A percentile compares a stretch with the other conserved stretches of the same genome.
Conservation (phyloP, 306 rosid genomes). For the Malus asiatica region DNA sequence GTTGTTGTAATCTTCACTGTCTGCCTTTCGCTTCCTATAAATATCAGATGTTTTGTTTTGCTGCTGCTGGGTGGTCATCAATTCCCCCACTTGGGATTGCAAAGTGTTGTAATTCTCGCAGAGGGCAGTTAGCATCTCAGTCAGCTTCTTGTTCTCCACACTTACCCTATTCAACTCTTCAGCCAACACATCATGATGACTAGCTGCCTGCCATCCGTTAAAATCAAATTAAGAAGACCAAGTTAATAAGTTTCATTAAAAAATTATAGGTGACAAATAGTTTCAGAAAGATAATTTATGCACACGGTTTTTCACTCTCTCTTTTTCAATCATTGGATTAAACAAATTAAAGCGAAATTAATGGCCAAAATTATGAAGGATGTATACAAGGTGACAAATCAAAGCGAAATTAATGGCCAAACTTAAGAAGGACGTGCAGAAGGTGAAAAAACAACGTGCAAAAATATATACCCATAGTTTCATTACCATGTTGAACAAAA, state of each 20-base stretch:
- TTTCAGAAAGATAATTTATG: neutral
- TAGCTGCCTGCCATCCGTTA: neutral
- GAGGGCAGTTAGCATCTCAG: slow-evolving; percentile 30
- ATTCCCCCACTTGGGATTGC: slow-evolving; percentile 32
- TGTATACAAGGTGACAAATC: no score
- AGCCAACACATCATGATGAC: slow-evolving; percentile 10
- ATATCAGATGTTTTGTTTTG: slow-evolving; percentile 5
- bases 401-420: no score
- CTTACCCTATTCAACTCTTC: slow-evolving; percentile 48
- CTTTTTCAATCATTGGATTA: neutral
- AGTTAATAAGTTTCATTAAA: neutral
- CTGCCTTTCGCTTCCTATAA: slow-evolving; percentile 46
- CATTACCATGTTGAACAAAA: neutral
- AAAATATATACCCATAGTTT: no score
- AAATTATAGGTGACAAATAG: neutral
- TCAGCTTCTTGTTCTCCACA: slow-evolving; percentile 59
- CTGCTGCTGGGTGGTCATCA: slow-evolving; percentile 11
- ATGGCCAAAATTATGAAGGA: neutral
- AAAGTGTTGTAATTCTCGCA: slow-evolving; percentile 36
- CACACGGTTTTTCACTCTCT: neutral
- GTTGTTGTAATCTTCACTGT: slow-evolving; percentile 10
- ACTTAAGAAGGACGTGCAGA: neutral
- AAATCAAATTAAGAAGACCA: neutral
- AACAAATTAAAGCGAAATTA: neutral
- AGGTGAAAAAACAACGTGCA: neutral